Percentiles rank a stretch among this genome's conserved stretches.
Evolutionary conservation across 129 eudicot genomes (phyloP).

Genomic region (Oenanthe sinensis): DNA sequence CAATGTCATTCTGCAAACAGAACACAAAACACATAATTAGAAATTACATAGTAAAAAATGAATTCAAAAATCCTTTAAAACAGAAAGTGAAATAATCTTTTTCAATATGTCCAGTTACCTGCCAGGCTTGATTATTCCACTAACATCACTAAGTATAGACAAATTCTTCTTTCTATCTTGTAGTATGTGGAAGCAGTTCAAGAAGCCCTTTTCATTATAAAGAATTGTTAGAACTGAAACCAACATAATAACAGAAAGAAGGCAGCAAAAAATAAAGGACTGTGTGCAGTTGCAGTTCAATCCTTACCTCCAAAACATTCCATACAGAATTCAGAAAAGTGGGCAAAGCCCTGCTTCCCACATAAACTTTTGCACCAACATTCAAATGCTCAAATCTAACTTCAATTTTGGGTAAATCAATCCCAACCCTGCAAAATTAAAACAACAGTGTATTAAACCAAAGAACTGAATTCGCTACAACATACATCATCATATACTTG

Average conservation of each 20-base stretch:
- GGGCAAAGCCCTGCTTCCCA: conserved; percentile 69
- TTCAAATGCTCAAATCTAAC: conserved; percentile 60
- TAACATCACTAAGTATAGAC: neutral
- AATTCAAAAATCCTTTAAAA: neutral
- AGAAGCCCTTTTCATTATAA: conserved; percentile 22
- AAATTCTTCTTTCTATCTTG: conserved; percentile 23
- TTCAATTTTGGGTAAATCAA: conserved; percentile 65
- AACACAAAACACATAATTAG: neutral
- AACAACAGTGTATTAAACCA: neutral
- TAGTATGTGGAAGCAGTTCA: conserved; percentile 37
- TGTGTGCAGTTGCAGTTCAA: neutral
- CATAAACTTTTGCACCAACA: conserved; percentile 54
- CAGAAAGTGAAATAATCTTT: neutral
- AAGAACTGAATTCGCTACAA: neutral
- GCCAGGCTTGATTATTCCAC: conserved; percentile 1
- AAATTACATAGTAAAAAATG: neutral
- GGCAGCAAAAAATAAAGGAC: neutral
- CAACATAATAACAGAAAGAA: neutral
- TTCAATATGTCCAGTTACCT: neutral
- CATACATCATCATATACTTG: neutral
- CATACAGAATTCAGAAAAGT: conserved; percentile 45
- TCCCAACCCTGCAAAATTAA: conserved; percentile 46
- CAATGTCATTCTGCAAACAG: neutral
- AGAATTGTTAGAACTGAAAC: neutral
- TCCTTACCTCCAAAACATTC: conserved; percentile 45